A percentile compares a stretch with the other conserved stretches of the same genome.
These are phyloP conservation scores for Candida gigantensis DNA, from an alignment of 1,139 yeast genomes.

Conservation along the genomic window DNA sequence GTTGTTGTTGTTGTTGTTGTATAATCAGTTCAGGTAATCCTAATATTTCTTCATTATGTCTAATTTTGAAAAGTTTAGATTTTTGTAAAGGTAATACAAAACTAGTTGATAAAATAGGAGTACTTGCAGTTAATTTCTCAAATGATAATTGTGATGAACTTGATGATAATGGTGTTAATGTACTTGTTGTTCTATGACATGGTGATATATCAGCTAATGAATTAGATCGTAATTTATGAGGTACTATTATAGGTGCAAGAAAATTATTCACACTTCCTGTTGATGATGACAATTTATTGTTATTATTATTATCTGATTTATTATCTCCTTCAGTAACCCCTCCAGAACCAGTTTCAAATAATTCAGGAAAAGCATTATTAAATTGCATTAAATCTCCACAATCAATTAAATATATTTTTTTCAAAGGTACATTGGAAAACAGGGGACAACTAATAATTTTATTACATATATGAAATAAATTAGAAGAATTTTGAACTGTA, in stretches of 20 bases:
- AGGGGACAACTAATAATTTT: constrained; percentile 41
- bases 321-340: constrained; percentile 1
- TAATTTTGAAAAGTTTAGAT: constrained; percentile 34
- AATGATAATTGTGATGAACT: constrained; percentile 9
- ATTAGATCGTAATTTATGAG: constrained; percentile 12
- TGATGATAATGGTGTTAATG: constrained; percentile 5
- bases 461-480: constrained; percentile 46
- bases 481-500: constrained; percentile 32
- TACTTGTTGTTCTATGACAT: no score
- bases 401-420: constrained; percentile 16
- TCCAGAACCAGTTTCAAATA: constrained; percentile 12
- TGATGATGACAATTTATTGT: neutral
- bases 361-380: constrained; percentile 13
- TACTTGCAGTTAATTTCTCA: constrained; percentile 9
- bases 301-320: no score
- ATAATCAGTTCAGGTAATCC: no score
- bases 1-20: no score
- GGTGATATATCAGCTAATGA: constrained; percentile 13
- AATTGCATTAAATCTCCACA: constrained; percentile 17
- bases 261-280: constrained; percentile 9
- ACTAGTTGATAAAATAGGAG: constrained; percentile 31
- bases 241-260: constrained; percentile 16
- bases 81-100: constrained; percentile 27
- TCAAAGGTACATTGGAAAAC: constrained; percentile 5
- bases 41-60: constrained; percentile 43